Evolutionary conservation across 2,329 filamentous ascomycete genomes (phyloP).

Genomic region (Cytospora schulzeri): DNA sequence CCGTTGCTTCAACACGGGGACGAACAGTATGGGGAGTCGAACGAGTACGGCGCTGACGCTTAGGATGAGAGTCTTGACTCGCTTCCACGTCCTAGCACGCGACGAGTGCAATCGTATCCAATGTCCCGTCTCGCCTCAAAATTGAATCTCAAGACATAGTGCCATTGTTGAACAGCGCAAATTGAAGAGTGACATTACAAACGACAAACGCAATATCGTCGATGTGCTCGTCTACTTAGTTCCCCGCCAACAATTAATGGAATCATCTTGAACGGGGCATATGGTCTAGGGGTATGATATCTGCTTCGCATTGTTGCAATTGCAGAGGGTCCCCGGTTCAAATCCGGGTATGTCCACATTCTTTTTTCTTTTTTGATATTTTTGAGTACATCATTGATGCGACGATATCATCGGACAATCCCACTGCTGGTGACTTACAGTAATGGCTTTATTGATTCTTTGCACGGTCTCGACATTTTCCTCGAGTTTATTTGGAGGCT

Average conservation of each 20-base stretch:
- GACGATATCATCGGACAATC: too few relatives aligned
- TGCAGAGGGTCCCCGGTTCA: too few relatives aligned
- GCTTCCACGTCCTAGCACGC: not conserved
- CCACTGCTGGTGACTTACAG: too few relatives aligned
- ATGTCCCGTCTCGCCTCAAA: not conserved
- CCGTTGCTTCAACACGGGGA: not conserved
- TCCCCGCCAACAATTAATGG: not conserved
- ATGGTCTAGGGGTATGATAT: conserved; percentile 3
- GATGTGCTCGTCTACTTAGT: not conserved
- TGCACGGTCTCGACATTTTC: too few relatives aligned
- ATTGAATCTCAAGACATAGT: not conserved
- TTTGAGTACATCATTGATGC: too few relatives aligned
- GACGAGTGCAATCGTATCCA: not conserved
- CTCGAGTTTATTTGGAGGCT: too few relatives aligned
- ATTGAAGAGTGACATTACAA: not conserved
- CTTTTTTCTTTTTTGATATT: too few relatives aligned
- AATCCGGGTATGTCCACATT: too few relatives aligned
- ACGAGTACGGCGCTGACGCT: not conserved
- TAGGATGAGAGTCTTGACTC: not conserved
- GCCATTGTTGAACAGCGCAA: not conserved
- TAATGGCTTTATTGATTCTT: too few relatives aligned
- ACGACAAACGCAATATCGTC: conserved; percentile 1
- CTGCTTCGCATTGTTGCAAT: not conserved
- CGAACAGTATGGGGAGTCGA: not conserved
- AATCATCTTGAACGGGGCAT: not conserved